A percentile compares a stretch with the other conserved stretches of the same genome.
These are phyloP conservation scores for Verticillium longisporum DNA, from an alignment of 2,329 filamentous ascomycete species.

Conservation along the genomic window DNA sequence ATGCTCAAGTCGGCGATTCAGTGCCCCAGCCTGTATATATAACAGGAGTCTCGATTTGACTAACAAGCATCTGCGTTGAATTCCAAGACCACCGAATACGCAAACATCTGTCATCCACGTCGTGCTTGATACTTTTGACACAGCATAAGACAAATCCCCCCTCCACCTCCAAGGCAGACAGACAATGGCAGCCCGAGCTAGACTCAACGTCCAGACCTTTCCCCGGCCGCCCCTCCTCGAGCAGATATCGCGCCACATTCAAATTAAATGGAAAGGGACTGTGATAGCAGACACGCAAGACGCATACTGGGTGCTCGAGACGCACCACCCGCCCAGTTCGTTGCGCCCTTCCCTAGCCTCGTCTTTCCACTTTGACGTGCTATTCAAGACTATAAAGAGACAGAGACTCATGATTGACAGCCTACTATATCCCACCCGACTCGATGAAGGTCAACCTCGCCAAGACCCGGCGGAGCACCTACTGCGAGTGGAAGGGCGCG, in stretches of 20 bases:
- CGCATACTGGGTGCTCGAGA: conserved; percentile 57
- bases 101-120: no score
- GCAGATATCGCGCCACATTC: conserved; percentile 43
- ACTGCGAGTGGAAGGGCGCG: conserved; percentile 55
- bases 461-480: conserved; percentile 35
- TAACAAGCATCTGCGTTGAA: background rate
- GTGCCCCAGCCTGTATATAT: background rate
- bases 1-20: no score
- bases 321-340: conserved; percentile 54
- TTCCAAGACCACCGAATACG: no score
- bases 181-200: conserved; percentile 12
- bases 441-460: conserved; percentile 39
- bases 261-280: conserved; percentile 47
- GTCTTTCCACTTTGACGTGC: no score
- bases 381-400: no score
- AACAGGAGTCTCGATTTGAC: background rate
- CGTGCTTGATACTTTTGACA: background rate
- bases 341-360: conserved; percentile 3
- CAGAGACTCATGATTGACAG: conserved; percentile 19
- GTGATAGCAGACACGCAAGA: conserved; percentile 51
- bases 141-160: background rate
- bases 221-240: conserved; percentile 53
- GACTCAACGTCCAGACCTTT: conserved; percentile 49
- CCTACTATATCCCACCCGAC: conserved; percentile 52
- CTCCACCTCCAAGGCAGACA: no score